Conservation (phyloP, 2,329 filamentous ascomycete species). For the Xylogone sp. region DNA sequence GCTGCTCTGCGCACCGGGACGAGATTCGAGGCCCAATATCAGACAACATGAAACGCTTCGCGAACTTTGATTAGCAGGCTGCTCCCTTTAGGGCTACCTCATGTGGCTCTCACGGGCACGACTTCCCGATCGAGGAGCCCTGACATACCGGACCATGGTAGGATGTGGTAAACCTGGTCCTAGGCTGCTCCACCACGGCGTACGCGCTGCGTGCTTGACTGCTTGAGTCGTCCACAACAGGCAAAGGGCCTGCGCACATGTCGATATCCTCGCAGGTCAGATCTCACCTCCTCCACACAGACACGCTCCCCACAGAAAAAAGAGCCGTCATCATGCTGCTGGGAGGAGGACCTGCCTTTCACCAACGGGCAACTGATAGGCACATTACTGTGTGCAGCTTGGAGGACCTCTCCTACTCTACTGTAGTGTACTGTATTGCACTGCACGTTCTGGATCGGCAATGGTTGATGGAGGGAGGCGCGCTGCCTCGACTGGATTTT, state of each 20-base stretch:
- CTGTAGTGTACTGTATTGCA: too few species aligned
- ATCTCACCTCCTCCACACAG: neutral
- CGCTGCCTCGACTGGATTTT: too few species aligned
- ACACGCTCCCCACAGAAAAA: neutral
- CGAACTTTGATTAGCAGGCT: neutral
- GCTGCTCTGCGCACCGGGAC: neutral
- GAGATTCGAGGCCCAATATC: too few species aligned
- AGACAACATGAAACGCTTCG: neutral
- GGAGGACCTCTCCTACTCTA: too few species aligned
- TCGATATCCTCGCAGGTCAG: neutral
- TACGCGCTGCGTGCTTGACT: neutral
- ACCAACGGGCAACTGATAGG: too few species aligned
- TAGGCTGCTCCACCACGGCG: neutral
- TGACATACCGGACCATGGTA: neutral
- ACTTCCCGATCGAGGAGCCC: neutral
- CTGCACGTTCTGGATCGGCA: too few species aligned
- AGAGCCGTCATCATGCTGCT: neutral
- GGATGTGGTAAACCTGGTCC: neutral
- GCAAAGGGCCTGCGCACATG: neutral
- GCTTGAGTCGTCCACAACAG: neutral
- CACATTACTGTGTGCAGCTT: too few species aligned
- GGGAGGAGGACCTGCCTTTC: too few species aligned
- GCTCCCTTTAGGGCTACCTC: neutral
- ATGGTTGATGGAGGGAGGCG: too few species aligned
- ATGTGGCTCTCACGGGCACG: neutral